Conservation (phyloP, 1,284 basidiomycete genomes). For the Ustilago bromivora region DNA sequence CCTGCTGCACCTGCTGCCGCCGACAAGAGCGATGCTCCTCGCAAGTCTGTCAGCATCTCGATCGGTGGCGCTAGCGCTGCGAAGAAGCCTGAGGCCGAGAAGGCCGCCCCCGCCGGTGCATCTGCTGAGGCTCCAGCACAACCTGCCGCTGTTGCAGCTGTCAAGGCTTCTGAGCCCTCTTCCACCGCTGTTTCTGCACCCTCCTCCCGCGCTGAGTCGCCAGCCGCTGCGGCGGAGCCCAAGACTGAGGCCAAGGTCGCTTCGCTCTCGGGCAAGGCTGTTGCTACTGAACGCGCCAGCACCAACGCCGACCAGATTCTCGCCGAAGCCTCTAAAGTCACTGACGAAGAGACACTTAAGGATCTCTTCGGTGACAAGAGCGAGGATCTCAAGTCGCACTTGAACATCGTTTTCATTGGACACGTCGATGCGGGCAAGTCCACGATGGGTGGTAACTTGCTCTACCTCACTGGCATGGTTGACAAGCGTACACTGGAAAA, state of each 20-base stretch:
- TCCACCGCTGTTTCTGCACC: conserved; percentile 36
- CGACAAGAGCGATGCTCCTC: conserved; percentile 38
- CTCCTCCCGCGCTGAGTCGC: conserved; percentile 54
- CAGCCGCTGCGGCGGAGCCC: conserved; percentile 40
- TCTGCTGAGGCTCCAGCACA: conserved; percentile 32
- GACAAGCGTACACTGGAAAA: conserved; percentile 70
- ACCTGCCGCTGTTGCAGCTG: conserved; percentile 46
- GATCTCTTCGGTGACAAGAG: conserved; percentile 68
- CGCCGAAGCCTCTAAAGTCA: conserved; percentile 64
- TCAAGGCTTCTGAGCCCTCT: conserved; percentile 52
- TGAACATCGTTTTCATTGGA: conserved; percentile 69
- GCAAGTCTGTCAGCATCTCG: conserved; percentile 58
- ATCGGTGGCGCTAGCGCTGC: conserved; percentile 56
- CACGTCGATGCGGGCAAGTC: conserved; percentile 70
- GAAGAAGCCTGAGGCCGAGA: conserved; percentile 38
- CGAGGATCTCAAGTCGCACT: conserved; percentile 66
- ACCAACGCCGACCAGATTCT: conserved; percentile 67
- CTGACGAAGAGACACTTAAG: conserved; percentile 68
- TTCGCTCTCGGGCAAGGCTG: conserved; percentile 35
- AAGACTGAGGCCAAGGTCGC: conserved; percentile 46
- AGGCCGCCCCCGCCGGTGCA: conserved; percentile 29
- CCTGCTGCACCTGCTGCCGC: conserved; percentile 21
- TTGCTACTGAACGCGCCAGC: conserved; percentile 58
- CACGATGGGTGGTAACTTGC: conserved; percentile 68
- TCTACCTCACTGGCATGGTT: conserved; percentile 69